Evolutionary conservation across 768 basidiomycete genomes (phyloP).

Genomic region (Leccinum subtestaceum): DNA sequence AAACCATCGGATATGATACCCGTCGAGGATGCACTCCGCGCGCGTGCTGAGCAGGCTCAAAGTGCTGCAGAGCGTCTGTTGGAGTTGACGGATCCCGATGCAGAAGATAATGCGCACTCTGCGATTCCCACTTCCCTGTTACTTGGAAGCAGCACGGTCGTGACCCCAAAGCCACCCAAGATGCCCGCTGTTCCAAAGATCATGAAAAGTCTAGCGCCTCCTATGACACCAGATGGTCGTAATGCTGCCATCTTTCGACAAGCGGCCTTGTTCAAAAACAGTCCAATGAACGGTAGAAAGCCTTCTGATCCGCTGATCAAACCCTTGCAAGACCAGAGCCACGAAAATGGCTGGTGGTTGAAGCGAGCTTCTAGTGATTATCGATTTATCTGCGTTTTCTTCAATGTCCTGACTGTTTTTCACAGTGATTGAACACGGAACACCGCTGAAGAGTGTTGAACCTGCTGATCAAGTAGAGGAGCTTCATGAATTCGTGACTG

Average conservation of each 20-base stretch:
- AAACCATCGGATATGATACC: constrained; percentile 47
- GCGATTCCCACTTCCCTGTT: constrained; percentile 55
- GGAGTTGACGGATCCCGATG: constrained; percentile 82
- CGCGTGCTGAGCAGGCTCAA: constrained; percentile 89
- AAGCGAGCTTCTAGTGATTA: constrained; percentile 69
- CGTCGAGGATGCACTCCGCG: constrained; percentile 81
- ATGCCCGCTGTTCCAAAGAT: constrained; percentile 35
- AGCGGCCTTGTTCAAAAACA: constrained; percentile 78
- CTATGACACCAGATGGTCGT: constrained; percentile 65
- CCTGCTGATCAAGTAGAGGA: constrained; percentile 45
- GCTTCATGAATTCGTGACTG: constrained; percentile 49
- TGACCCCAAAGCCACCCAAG: constrained; percentile 39
- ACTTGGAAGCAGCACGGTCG: constrained; percentile 38
- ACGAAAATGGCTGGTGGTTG: constrained; percentile 82
- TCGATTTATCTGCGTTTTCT: background rate
- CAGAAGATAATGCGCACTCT: constrained; percentile 50
- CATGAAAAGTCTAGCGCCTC: constrained; percentile 36
- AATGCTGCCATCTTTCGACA: constrained; percentile 61
- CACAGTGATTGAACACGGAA: constrained; percentile 45
- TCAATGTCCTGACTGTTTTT: constrained; percentile 9
- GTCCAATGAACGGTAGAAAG: constrained; percentile 57
- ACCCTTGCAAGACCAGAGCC: constrained; percentile 61
- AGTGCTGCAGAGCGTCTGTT: constrained; percentile 86
- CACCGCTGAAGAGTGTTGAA: constrained; percentile 40
- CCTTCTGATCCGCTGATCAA: constrained; percentile 61